These are phyloP conservation scores for Arachis stenosperma DNA, from an alignment of 306 rosid genomes.

Conservation along the genomic window DNA sequence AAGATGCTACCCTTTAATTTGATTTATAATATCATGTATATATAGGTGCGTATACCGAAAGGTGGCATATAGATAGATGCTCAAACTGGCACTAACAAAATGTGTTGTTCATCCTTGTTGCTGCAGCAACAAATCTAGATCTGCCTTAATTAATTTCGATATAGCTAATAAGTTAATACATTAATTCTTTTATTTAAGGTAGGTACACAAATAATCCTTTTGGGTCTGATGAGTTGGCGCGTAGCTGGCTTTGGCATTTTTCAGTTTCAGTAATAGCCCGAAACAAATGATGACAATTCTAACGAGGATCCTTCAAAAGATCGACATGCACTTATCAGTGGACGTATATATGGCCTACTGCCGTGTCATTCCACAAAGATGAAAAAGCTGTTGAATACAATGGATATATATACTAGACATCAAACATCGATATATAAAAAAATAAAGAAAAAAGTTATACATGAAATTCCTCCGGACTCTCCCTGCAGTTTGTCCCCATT, in stretches of 20 bases:
- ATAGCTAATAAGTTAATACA: too few relatives aligned
- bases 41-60: too few relatives aligned
- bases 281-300: neutral
- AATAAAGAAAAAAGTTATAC: too few relatives aligned
- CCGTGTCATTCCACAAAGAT: constrained; percentile 3
- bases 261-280: neutral
- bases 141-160: too few relatives aligned
- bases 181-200: too few relatives aligned
- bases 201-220: too few relatives aligned
- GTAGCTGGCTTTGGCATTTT: neutral
- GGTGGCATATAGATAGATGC: neutral
- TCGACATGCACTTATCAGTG: constrained; percentile 14
- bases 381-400: neutral
- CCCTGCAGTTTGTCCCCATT: too few relatives aligned
- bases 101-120: neutral
- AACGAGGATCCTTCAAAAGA: neutral
- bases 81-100: neutral
- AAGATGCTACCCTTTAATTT: too few relatives aligned
- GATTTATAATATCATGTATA: too few relatives aligned
- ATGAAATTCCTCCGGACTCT: too few relatives aligned
- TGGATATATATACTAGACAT: neutral
- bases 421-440: too few relatives aligned
- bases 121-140: neutral
- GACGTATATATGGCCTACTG: constrained; percentile 17
- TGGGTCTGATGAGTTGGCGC: neutral